phyloP scores from a whole-genome alignment of 2,329 filamentous ascomycete species.

The Fusarium nisikadoi region DNA sequence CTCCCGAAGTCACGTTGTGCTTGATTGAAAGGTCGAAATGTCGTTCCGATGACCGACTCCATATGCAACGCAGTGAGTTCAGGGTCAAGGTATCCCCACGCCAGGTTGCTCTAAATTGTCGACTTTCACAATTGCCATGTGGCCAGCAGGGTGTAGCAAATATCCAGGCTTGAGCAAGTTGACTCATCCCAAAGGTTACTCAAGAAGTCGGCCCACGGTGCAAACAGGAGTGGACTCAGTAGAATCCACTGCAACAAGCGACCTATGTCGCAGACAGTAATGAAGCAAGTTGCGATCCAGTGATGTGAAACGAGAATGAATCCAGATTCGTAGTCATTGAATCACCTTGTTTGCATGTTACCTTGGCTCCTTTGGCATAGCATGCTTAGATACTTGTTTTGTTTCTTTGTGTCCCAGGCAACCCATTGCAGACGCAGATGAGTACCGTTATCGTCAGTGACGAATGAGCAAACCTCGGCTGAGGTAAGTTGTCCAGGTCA shows the following conservation, averaged over 20 bases:
- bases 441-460: constrained; percentile 29
- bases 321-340: constrained; percentile 8
- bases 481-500: constrained; percentile 25
- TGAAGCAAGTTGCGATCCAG: constrained; percentile 33
- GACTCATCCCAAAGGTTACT: constrained; percentile 1
- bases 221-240: constrained; percentile 1
- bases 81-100: not conserved
- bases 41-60: not conserved
- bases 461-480: constrained; percentile 34
- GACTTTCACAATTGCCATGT: constrained; percentile 22
- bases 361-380: constrained; percentile 32
- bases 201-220: not conserved
- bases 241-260: constrained; percentile 17
- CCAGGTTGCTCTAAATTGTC: not conserved
- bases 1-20: not conserved
- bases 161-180: constrained; percentile 12
- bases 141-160: constrained; percentile 27
- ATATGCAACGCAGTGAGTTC: not conserved
- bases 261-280: constrained; percentile 19
- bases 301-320: not conserved
- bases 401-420: constrained; percentile 18
- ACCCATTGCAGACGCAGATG: constrained; percentile 26
- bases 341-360: constrained; percentile 28
- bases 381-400: constrained; percentile 24
- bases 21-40: not conserved